Evolutionary conservation across 2,329 filamentous ascomycete genomes (phyloP).

Genomic region (Botrytis galanthina): DNA sequence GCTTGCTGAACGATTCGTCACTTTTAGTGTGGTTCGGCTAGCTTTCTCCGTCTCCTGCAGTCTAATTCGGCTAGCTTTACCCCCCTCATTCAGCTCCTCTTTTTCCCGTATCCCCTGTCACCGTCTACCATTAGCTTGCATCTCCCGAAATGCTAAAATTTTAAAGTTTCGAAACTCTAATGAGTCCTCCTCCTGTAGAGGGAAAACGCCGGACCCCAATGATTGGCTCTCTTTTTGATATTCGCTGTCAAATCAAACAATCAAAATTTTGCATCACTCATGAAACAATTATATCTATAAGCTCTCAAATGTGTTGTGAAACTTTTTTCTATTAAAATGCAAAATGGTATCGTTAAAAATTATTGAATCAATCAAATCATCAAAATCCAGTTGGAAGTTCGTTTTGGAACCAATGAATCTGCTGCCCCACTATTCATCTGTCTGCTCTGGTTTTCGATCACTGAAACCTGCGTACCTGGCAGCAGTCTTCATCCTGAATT

Average conservation of each 20-base stretch:
- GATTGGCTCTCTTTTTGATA: neutral
- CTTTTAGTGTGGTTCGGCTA: neutral
- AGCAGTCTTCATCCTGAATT: neutral
- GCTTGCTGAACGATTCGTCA: neutral
- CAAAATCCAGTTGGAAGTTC: fast-evolving
- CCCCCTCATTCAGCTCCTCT: neutral
- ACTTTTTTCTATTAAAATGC: neutral
- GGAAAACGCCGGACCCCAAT: neutral
- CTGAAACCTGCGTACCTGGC: neutral
- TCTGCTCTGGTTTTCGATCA: neutral
- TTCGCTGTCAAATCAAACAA: neutral
- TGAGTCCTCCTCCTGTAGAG: neutral
- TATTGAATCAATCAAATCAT: neutral
- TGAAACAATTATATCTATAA: neutral
- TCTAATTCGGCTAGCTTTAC: neutral
- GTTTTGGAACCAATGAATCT: neutral
- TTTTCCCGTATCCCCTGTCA: neutral
- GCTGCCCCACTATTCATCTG: neutral
- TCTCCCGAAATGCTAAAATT: neutral
- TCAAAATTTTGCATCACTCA: neutral
- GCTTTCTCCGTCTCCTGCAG: neutral
- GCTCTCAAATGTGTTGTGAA: neutral
- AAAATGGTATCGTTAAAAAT: neutral
- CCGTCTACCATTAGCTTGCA: neutral
- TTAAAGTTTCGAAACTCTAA: neutral